Percentiles rank a stretch among this genome's conserved stretches.
Evolutionary conservation across 1,284 basidiomycete genomes (phyloP).

Genomic region (Trichosporon ovoides): DNA sequence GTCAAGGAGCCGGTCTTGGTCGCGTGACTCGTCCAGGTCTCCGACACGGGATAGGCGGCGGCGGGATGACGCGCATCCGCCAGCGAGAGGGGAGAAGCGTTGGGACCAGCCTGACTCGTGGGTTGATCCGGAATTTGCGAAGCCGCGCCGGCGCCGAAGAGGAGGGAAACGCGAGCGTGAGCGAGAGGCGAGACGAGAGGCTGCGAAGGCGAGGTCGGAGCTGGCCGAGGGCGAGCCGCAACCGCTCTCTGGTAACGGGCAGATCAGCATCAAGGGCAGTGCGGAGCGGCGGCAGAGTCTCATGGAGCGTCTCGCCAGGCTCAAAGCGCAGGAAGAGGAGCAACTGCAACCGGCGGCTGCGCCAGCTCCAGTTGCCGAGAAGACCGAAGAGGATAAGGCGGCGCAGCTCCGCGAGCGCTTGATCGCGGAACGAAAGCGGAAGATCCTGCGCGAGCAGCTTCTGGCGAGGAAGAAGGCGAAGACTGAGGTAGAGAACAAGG

Average conservation of each 20-base stretch:
- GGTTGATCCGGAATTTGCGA: conserved; percentile 37
- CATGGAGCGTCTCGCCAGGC: conserved; percentile 16
- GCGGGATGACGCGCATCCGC: conserved; percentile 13
- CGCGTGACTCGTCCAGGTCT: conserved; percentile 18
- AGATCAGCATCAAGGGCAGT: conserved; percentile 13
- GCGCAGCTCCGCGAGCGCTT: conserved; percentile 36
- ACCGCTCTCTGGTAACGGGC: background rate
- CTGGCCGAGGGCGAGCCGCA: background rate
- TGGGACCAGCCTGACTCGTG: conserved; percentile 44
- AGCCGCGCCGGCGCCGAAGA: conserved; percentile 2
- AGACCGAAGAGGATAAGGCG: conserved; percentile 22
- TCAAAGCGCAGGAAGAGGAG: conserved; percentile 3
- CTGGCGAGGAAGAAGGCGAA: conserved; percentile 17
- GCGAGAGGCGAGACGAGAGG: conserved; percentile 7
- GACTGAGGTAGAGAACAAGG: conserved; percentile 4
- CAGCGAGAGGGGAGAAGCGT: conserved; percentile 21
- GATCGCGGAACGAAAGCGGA: conserved; percentile 27
- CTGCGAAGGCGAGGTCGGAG: background rate
- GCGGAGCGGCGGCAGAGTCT: conserved; percentile 18
- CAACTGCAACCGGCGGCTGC: background rate
- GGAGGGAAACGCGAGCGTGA: conserved; percentile 3
- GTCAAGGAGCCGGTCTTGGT: conserved; percentile 14
- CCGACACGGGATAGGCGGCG: conserved; percentile 27
- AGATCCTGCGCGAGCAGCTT: conserved; percentile 18
- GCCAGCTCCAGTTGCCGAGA: conserved; percentile 20